Percentiles rank a stretch among this genome's conserved stretches.
These are phyloP conservation scores for Hirschfeldia incana DNA, from an alignment of 345 rosid genomes.

Conservation along the genomic window DNA sequence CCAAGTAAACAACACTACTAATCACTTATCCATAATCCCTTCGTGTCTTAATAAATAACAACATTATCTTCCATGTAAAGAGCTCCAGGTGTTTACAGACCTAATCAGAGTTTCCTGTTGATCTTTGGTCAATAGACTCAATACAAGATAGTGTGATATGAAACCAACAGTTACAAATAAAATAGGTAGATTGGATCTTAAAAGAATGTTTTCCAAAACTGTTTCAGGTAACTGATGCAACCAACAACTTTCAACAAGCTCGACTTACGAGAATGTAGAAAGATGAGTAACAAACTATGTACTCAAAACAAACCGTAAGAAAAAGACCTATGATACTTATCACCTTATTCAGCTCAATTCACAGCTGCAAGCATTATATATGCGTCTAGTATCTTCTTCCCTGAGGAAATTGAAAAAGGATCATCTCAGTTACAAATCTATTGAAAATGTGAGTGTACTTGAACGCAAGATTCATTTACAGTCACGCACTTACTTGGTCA, in stretches of 20 bases:
- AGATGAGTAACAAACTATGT: background rate
- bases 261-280: background rate
- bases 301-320: background rate
- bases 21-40: too few species aligned
- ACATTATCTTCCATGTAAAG: constrained; percentile 19
- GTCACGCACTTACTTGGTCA: constrained; percentile 43
- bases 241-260: constrained; percentile 12
- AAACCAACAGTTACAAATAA: background rate
- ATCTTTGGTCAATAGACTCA: background rate
- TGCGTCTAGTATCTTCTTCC: constrained; percentile 39
- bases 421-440: constrained; percentile 18
- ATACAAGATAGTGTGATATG: background rate
- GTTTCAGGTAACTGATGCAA: background rate
- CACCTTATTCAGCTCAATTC: constrained; percentile 29
- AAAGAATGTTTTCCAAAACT: background rate
- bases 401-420: constrained; percentile 29
- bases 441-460: background rate
- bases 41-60: background rate
- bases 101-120: background rate
- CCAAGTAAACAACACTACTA: too few species aligned
- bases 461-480: constrained; percentile 1
- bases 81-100: constrained; percentile 11
- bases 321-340: background rate
- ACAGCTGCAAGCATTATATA: background rate
- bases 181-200: background rate